Evolutionary conservation across 1,284 basidiomycete genomes (phyloP).

Genomic region (Cystobasidium slooffiae): DNA sequence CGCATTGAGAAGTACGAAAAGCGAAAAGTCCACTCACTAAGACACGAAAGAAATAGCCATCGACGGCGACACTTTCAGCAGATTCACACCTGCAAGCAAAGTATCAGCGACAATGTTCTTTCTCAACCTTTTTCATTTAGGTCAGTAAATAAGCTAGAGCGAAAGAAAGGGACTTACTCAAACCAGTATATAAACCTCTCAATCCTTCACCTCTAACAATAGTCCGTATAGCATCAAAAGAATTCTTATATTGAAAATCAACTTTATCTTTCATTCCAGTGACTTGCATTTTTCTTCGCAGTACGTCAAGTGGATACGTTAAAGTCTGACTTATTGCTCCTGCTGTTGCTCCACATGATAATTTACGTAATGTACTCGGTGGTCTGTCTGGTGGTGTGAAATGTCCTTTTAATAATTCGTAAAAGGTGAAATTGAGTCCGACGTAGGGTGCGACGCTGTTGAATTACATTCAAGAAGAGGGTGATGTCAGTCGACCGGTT

Average conservation of each 20-base stretch:
- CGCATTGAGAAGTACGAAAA: no score
- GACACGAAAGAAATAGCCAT: constrained; percentile 40
- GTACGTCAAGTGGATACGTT: constrained; percentile 94
- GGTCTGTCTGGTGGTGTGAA: constrained; percentile 44
- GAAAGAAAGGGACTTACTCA: constrained; percentile 14
- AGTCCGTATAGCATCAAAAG: constrained; percentile 43
- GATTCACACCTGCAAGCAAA: constrained; percentile 25
- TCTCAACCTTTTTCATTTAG: no score
- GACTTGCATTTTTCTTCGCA: constrained; percentile 94
- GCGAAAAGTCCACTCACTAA: constrained; percentile 17
- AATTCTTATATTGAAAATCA: constrained; percentile 57
- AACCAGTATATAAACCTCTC: constrained; percentile 47
- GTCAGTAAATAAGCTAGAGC: not conserved
- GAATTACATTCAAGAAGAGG: not conserved
- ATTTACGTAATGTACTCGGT: constrained; percentile 52
- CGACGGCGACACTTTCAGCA: constrained; percentile 37
- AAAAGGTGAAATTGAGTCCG: constrained; percentile 50
- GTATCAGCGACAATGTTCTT: no score
- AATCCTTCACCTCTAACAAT: constrained; percentile 48
- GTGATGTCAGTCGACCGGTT: no score
- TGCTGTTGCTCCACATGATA: constrained; percentile 62
- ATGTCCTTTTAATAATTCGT: constrained; percentile 52
- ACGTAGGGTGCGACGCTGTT: constrained; percentile 49
- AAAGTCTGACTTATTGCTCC: constrained; percentile 83
- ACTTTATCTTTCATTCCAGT: constrained; percentile 73